Conservation (phyloP, 2,329 filamentous ascomycete genomes). For the Raffaelea ambrosiae region DNA sequence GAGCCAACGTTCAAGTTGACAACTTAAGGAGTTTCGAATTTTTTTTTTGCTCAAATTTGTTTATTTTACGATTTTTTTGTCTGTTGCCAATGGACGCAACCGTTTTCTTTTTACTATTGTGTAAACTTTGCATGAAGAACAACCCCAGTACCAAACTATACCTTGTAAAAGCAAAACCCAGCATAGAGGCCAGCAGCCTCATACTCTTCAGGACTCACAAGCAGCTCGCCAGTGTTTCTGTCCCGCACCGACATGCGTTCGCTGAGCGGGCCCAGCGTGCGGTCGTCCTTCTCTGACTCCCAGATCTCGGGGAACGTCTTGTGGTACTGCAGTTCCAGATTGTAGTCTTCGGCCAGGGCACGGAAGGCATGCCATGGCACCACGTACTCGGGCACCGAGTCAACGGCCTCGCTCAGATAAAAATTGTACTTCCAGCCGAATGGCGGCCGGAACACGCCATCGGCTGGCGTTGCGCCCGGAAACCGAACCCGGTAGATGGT, state of each 20-base stretch:
- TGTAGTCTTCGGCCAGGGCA: constrained; percentile 91
- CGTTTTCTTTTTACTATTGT: no score
- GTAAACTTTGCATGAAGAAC: no score
- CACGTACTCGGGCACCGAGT: constrained; percentile 93
- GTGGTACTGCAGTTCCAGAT: constrained; percentile 89
- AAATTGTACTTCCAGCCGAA: constrained; percentile 99
- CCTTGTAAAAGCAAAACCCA: constrained; percentile 96
- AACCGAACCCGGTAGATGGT: constrained; percentile 87
- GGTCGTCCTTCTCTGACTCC: constrained; percentile 82
- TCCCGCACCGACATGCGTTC: constrained; percentile 93
- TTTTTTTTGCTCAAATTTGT: no score
- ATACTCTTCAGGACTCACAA: constrained; percentile 79
- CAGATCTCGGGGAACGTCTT: constrained; percentile 87
- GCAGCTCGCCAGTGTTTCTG: constrained; percentile 54
- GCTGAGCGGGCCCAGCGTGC: constrained; percentile 70
- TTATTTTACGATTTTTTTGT: no score
- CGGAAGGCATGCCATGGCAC: constrained; percentile 98
- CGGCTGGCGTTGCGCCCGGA: constrained; percentile 68
- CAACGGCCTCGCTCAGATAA: constrained; percentile 90
- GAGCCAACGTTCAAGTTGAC: no score
- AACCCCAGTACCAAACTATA: no score
- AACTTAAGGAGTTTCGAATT: no score
- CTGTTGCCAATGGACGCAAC: no score
- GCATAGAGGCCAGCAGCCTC: constrained; percentile 89
- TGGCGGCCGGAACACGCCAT: constrained; percentile 87